Conservation (phyloP, 345 rosid genomes). For the Pelargonium nanum region DNA sequence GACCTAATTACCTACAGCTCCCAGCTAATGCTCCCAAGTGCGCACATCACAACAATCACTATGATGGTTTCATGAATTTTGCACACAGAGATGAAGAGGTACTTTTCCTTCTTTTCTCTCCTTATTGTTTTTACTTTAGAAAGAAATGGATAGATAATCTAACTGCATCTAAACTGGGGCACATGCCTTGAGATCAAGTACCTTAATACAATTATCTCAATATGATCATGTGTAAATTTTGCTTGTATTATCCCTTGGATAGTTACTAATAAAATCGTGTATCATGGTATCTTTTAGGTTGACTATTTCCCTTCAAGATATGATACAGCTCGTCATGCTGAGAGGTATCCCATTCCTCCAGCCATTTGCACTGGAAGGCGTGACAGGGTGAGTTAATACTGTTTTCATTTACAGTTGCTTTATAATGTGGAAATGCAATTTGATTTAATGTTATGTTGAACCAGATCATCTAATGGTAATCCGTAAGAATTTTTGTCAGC, state of each 20-base stretch:
- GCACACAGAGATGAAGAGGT: conserved; percentile 91
- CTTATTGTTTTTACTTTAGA: background rate
- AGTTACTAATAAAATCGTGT: background rate
- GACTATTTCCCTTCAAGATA: conserved; percentile 90
- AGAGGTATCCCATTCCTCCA: conserved; percentile 48
- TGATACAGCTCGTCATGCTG: conserved; percentile 72
- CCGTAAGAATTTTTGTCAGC: background rate
- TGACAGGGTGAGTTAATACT: conserved; percentile 48
- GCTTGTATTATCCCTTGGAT: no score
- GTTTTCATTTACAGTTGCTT: background rate
- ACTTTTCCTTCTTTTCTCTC: background rate
- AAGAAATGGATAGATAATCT: no score
- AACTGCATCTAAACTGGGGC: no score
- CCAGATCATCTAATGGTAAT: background rate
- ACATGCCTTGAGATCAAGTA: no score
- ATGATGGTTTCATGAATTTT: conserved; percentile 87
- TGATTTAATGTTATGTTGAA: background rate
- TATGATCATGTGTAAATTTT: no score
- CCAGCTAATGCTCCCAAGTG: conserved; percentile 96
- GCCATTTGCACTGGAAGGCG: conserved; percentile 54
- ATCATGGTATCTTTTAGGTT: conserved; percentile 36
- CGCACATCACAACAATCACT: conserved; percentile 89
- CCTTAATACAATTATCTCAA: no score
- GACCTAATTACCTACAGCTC: conserved; percentile 91
- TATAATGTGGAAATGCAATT: background rate